These are phyloP conservation scores for Ziziphus jujuba DNA, from an alignment of 306 rosid species.

Conservation along the genomic window DNA sequence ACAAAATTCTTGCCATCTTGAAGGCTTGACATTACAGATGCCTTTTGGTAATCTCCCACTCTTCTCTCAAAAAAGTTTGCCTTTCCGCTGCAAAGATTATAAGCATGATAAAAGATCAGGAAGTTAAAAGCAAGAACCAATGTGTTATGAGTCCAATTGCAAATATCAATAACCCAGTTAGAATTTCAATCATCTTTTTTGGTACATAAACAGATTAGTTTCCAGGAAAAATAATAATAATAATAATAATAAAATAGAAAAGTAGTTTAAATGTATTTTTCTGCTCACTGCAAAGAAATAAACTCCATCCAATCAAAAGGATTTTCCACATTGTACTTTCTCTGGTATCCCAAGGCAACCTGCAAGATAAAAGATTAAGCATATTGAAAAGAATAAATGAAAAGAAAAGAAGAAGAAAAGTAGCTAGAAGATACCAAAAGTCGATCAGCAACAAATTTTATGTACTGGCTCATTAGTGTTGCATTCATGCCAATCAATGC, in stretches of 20 bases:
- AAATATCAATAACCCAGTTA: no score
- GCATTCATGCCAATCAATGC: constrained; percentile 96
- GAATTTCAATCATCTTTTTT: no score
- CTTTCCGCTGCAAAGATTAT: constrained; percentile 92
- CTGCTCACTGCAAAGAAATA: constrained; percentile 82
- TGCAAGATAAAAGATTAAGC: constrained; percentile 13
- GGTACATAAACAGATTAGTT: no score
- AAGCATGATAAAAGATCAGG: constrained; percentile 21
- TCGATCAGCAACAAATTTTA: constrained; percentile 88
- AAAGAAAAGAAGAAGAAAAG: not conserved
- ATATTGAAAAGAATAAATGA: not conserved
- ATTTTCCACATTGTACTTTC: constrained; percentile 71
- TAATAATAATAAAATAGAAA: not conserved
- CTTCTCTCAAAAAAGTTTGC: constrained; percentile 88
- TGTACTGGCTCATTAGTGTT: constrained; percentile 84
- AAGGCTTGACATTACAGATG: constrained; percentile 89
- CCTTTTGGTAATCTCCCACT: constrained; percentile 93
- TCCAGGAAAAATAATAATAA: no score
- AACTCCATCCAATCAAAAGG: constrained; percentile 98
- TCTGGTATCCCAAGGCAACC: constrained; percentile 68
- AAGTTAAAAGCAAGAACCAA: not conserved
- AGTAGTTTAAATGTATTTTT: not conserved
- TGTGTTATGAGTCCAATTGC: not conserved
- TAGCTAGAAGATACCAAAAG: constrained; percentile 52
- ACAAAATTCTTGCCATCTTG: constrained; percentile 72